phyloP scores from a whole-genome alignment of 2,329 filamentous ascomycete species.

The Pseudodiploospora longispora region DNA sequence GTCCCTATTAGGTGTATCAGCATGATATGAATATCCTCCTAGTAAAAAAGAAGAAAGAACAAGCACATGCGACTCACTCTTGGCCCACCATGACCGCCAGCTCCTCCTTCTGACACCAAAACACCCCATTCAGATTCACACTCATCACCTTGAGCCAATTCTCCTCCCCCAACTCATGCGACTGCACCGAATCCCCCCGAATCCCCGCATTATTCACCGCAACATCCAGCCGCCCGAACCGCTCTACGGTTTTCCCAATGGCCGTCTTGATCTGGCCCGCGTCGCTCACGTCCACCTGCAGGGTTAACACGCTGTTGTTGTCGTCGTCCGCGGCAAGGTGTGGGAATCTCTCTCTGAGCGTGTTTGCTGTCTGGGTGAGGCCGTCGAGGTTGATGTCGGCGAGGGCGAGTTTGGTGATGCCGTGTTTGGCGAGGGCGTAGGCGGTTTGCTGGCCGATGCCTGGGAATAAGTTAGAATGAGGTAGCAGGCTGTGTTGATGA shows the following conservation, averaged over 20 bases:
- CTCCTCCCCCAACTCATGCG: constrained; percentile 35
- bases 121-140: constrained; percentile 48
- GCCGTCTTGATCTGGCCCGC: constrained; percentile 33
- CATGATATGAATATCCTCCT: not conserved
- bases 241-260: constrained; percentile 30
- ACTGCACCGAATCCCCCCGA: constrained; percentile 30
- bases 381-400: constrained; percentile 33
- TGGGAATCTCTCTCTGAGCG: constrained; percentile 29
- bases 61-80: too few species aligned
- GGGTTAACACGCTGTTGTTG: constrained; percentile 23
- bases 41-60: not conserved
- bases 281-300: constrained; percentile 39
- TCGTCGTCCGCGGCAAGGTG: constrained; percentile 15
- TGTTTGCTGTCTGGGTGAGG: constrained; percentile 22
- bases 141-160: constrained; percentile 44
- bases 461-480: constrained; percentile 15
- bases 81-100: constrained; percentile 43
- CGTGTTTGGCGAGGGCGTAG: constrained; percentile 38
- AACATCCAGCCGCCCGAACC: constrained; percentile 47
- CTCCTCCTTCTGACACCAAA: constrained; percentile 48
- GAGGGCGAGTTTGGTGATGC: constrained; percentile 37
- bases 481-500: not conserved
- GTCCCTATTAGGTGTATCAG: constrained; percentile 15
- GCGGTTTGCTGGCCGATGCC: constrained; percentile 42
- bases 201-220: constrained; percentile 50